Percentiles rank a stretch among this genome's conserved stretches.
Conservation (phyloP, 2,329 filamentous ascomycete species). For the Dactylellina sp. region DNA sequence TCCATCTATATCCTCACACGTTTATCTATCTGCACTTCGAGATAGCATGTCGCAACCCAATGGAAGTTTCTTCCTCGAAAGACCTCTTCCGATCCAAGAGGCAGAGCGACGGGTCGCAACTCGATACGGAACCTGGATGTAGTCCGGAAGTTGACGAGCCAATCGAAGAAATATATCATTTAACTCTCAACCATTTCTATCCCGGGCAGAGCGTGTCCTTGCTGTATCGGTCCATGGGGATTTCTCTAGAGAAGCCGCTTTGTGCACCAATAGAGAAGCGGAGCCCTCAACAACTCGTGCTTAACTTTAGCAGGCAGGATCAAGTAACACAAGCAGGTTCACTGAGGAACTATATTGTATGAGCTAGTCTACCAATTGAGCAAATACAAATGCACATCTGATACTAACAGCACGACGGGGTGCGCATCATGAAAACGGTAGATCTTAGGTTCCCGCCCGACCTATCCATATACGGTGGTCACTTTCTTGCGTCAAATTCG, state of each 20-base stretch:
- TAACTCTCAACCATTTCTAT: constrained; percentile 47
- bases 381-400: neutral
- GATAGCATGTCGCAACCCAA: constrained; percentile 42
- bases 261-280: neutral
- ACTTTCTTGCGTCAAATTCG: constrained; percentile 37
- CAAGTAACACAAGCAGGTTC: constrained; percentile 38
- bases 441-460: constrained; percentile 48
- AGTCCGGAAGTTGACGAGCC: constrained; percentile 26
- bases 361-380: neutral
- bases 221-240: constrained; percentile 47
- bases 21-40: too few relatives aligned
- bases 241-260: constrained; percentile 4
- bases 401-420: constrained; percentile 8
- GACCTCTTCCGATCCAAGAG: constrained; percentile 34
- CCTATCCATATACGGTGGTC: constrained; percentile 31
- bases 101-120: constrained; percentile 7
- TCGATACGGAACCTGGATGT: constrained; percentile 1
- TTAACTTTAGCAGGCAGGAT: constrained; percentile 46
- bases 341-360: constrained; percentile 51
- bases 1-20: too few relatives aligned
- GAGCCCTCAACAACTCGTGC: constrained; percentile 7
- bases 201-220: constrained; percentile 32
- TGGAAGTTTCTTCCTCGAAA: constrained; percentile 44
- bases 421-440: neutral
- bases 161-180: constrained; percentile 53